Evolutionary conservation across 1,284 basidiomycete species (phyloP).

Genomic region (Trametes pubescens): DNA sequence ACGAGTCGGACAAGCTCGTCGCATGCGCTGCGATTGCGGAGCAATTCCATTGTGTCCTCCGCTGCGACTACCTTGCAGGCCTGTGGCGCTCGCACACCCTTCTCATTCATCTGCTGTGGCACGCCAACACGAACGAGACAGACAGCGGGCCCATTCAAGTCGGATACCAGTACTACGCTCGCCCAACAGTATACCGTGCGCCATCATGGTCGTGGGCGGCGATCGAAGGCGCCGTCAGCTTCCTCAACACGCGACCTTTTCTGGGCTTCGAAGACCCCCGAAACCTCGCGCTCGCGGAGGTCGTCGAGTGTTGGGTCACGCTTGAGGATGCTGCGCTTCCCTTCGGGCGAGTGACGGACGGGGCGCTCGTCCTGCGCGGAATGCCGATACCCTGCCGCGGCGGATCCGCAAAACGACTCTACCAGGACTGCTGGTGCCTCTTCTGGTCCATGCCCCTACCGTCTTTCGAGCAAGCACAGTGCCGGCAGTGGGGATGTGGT

Average conservation of each 20-base stretch:
- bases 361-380: neutral
- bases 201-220: slow-evolving; percentile 30
- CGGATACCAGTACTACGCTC: slow-evolving; percentile 16
- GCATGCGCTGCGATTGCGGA: slow-evolving; percentile 27
- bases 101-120: slow-evolving; percentile 21
- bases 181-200: slow-evolving; percentile 16
- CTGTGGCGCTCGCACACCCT: slow-evolving; percentile 3
- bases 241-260: neutral
- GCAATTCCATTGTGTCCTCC: slow-evolving; percentile 22
- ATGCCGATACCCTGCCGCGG: neutral
- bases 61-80: slow-evolving; percentile 23
- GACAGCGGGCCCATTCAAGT: too few species aligned
- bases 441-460: too few species aligned
- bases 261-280: too few species aligned
- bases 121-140: too few species aligned
- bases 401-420: too few species aligned
- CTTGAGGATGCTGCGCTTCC: neutral
- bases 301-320: neutral
- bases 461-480: too few species aligned
- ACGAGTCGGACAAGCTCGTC: slow-evolving; percentile 26
- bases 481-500: too few species aligned
- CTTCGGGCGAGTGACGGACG: neutral
- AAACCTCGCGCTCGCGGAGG: neutral
- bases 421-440: too few species aligned
- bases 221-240: neutral